Evolutionary conservation across 805 yeast genomes (phyloP).

Genomic region (Saturnispora zaruensis): DNA sequence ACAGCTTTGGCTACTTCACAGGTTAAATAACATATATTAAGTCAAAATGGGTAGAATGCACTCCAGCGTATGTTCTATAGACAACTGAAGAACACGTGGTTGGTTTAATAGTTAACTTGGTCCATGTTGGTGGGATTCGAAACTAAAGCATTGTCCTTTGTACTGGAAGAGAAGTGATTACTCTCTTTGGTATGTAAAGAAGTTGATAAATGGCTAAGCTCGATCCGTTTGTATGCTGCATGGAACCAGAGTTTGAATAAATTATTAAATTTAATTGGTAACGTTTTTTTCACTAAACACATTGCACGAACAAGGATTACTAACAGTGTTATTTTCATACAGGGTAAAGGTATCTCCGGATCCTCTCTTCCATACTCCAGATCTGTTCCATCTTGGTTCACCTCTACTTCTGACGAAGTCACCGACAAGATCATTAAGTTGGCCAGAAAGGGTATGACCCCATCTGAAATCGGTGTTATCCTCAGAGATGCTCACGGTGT

Average conservation of each 20-base stretch:
- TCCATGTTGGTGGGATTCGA: conserved; percentile 24
- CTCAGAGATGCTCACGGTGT: conserved; percentile 99
- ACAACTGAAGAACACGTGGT: conserved; percentile 9
- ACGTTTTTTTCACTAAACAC: conserved; percentile 17
- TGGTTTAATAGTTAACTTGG: conserved; percentile 25
- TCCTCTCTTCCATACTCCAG: conserved; percentile 99
- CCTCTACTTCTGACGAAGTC: conserved; percentile 88
- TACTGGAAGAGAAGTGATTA: neutral
- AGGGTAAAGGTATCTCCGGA: conserved; percentile 99
- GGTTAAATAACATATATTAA: conserved; percentile 7
- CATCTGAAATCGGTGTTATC: conserved; percentile 98
- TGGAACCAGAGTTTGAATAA: conserved; percentile 40
- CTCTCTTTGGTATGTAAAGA: neutral
- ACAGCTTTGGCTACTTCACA: conserved; percentile 12
- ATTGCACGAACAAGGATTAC: conserved; percentile 27
- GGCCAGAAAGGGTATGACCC: conserved; percentile 99
- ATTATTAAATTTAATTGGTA: conserved; percentile 21
- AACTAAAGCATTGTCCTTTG: neutral
- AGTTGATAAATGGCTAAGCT: neutral
- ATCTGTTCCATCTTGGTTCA: conserved; percentile 99
- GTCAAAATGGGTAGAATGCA: conserved; percentile 99
- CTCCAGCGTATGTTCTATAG: conserved; percentile 72
- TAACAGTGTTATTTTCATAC: conserved; percentile 17
- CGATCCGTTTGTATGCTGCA: conserved; percentile 29
- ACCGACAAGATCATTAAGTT: conserved; percentile 98